Evolutionary conservation across 495 filamentous ascomycete species (phyloP).

Genomic region (Penicillium maclennaniae): DNA sequence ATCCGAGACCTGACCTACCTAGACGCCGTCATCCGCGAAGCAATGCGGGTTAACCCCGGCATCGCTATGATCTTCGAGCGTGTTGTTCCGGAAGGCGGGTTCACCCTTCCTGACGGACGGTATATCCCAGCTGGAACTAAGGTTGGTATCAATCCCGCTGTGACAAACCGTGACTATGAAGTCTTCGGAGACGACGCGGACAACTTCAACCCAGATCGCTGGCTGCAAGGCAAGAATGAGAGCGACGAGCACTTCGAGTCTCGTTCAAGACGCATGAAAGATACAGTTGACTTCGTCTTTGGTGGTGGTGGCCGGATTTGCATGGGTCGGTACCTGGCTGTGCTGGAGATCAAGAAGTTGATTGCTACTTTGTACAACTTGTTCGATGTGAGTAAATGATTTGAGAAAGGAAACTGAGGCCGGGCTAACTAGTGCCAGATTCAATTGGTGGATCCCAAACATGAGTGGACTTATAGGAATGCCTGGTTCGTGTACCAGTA

Average conservation of each 20-base stretch:
- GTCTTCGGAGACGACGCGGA: conserved; percentile 55
- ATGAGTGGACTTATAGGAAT: conserved; percentile 28
- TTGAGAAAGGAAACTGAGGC: background rate
- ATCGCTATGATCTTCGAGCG: conserved; percentile 61
- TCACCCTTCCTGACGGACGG: conserved; percentile 45
- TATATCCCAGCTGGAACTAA: conserved; percentile 52
- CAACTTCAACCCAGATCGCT: conserved; percentile 54
- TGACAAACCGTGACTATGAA: conserved; percentile 50
- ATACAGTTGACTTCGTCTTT: conserved; percentile 48
- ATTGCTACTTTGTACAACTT: conserved; percentile 66
- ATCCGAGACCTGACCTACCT: conserved; percentile 24
- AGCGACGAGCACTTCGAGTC: conserved; percentile 12
- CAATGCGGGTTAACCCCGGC: conserved; percentile 63
- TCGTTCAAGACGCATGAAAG: conserved; percentile 18
- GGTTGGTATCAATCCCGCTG: conserved; percentile 58
- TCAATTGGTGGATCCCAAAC: conserved; percentile 23
- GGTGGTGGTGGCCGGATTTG: conserved; percentile 64
- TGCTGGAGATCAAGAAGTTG: conserved; percentile 77
- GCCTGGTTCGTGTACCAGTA: conserved; percentile 34
- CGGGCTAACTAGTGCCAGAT: conserved; percentile 13
- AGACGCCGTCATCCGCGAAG: conserved; percentile 28
- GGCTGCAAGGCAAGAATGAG: conserved; percentile 46
- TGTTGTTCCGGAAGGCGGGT: conserved; percentile 56
- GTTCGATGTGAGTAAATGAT: conserved; percentile 52
- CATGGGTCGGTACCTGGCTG: conserved; percentile 68